Evolutionary conservation across 2,329 filamentous ascomycete genomes (phyloP), one percentile per base, ranked within the genome.

Genomic region (Pestalotiopsis sp.): DNA sequence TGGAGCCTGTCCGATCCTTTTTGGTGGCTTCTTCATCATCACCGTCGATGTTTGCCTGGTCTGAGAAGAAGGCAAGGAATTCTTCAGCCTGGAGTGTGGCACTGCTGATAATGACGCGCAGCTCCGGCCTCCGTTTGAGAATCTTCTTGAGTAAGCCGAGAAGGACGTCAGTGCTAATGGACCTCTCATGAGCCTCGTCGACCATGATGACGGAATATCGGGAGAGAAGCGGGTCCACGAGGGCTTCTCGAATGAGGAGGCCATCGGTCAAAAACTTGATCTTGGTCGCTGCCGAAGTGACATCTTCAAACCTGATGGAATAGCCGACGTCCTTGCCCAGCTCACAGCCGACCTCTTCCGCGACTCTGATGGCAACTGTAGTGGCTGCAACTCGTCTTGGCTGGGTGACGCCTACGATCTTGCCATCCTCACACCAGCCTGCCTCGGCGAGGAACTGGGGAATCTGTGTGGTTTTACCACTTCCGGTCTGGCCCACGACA

Each of bases 181-280:
- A 97, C 67, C 96, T 87, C 81, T 98, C 95, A 78, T 99, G 96
- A 6, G 95, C 96, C 81, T 98, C 95, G 77, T 99, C 96, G 7
- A 99, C 92, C 94, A 99, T 98, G 74, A 99, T 94, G 59, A 97
- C 92, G 0, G 94, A 97, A 78, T 99, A 99, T 12, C 94, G 89
- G 23, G 93, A 96, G 45, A 99, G 82, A 3, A 98, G 82, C 13
- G 96, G 96, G 79, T 99, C 96, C 3, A 98, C 93, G 4, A 99
- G 86, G 36, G 95, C 96, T 81, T 99, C 96, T 75, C 95, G 87
- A 66, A 99, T 89, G 39, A 99, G 86, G 63, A 99, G 85, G 0
- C 95, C 95, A 82, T 99, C 96, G 0, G 95, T 99, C 71, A 98
- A 83, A 77, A 98, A 98, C 78, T 99, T 98, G 82, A 99, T 95